A percentile compares a stretch with the other conserved stretches of the same genome.
Evolutionary conservation across 805 yeast species (phyloP).

Genomic region (Wickerhamiella azyma): DNA sequence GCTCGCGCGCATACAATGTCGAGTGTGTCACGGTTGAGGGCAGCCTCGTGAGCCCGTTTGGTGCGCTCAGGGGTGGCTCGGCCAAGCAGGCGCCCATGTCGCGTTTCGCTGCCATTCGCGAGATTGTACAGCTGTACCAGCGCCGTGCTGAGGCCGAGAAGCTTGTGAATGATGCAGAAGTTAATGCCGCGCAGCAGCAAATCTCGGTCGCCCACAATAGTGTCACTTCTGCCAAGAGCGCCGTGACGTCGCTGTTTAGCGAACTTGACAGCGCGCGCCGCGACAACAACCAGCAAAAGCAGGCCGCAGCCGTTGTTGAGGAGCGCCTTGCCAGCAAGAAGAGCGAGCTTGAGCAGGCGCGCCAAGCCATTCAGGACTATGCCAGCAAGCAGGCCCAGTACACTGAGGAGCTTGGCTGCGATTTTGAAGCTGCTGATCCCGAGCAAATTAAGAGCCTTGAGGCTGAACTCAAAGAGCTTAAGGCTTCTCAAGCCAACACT

Average conservation of each 20-base stretch:
- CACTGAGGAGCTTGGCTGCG: neutral
- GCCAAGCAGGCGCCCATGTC: neutral
- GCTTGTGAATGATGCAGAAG: neutral
- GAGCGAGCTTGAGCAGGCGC: neutral
- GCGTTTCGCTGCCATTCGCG: slow-evolving; percentile 1
- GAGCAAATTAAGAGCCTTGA: neutral
- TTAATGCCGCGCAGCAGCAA: slow-evolving; percentile 2
- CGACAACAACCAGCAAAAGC: neutral
- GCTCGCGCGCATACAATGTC: slow-evolving; percentile 46
- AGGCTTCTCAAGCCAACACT: neutral
- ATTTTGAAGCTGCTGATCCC: neutral
- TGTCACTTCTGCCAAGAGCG: neutral
- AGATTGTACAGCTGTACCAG: neutral
- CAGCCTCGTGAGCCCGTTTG: slow-evolving; percentile 71
- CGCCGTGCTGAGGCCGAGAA: neutral
- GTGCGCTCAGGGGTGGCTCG: slow-evolving; percentile 74
- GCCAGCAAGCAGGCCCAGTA: neutral
- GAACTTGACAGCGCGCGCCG: neutral
- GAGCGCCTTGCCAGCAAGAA: neutral
- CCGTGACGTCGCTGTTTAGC: slow-evolving; percentile 1
- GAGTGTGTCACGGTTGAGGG: slow-evolving; percentile 85
- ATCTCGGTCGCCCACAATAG: neutral
- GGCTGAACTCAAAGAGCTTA: neutral
- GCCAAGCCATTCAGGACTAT: neutral
- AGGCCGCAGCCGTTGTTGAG: neutral